Evolutionary conservation across 805 yeast genomes (phyloP).

Genomic region (Scheffersomyces stipitis): DNA sequence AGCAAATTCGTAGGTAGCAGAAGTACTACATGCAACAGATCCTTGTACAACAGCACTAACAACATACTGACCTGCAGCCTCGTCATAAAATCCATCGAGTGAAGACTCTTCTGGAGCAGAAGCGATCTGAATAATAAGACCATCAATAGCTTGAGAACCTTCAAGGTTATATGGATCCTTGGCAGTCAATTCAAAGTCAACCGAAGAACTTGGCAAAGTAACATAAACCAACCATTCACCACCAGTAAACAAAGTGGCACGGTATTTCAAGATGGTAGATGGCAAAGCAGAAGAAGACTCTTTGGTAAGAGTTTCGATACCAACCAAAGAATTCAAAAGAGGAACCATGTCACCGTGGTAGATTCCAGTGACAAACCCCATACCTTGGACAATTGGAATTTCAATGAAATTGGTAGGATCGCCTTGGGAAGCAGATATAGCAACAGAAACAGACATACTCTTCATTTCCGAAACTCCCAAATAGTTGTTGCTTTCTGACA

Average conservation of each 20-base stretch:
- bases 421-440: constrained; percentile 31
- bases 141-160: constrained; percentile 39
- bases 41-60: constrained; percentile 51
- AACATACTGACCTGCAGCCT: constrained; percentile 69
- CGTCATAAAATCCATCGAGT: constrained; percentile 50
- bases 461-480: constrained; percentile 48
- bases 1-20: constrained; percentile 48
- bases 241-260: constrained; percentile 37
- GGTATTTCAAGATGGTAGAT: constrained; percentile 36
- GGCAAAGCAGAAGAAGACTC: constrained; percentile 26
- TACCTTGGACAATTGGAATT: constrained; percentile 57
- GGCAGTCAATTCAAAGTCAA: constrained; percentile 32
- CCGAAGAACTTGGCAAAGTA: constrained; percentile 40
- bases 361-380: constrained; percentile 57
- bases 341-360: constrained; percentile 56
- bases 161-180: constrained; percentile 31
- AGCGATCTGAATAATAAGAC: constrained; percentile 54
- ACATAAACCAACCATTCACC: constrained; percentile 55
- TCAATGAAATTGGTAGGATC: constrained; percentile 38
- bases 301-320: constrained; percentile 38
- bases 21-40: constrained; percentile 40
- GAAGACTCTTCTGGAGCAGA: constrained; percentile 37
- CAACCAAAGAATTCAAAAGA: constrained; percentile 45
- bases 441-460: constrained; percentile 51
- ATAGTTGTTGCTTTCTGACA: constrained; percentile 35